Percentiles rank a stretch among this genome's conserved stretches.
Conservation (phyloP, 768 basidiomycete genomes). For the Naganishia onofrii region DNA sequence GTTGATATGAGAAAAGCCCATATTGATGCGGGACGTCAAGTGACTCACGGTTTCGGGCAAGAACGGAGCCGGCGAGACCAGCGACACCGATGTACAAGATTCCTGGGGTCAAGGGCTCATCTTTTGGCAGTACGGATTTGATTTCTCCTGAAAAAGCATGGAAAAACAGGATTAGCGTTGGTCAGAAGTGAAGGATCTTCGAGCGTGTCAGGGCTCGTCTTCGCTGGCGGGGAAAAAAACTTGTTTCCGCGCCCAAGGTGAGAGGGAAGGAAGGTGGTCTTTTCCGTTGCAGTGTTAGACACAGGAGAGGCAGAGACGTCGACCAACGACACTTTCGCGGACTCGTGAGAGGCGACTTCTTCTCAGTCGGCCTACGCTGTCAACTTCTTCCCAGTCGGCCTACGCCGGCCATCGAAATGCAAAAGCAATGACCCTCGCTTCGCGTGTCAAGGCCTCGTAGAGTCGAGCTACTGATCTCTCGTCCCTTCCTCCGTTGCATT, state of each 20-base stretch:
- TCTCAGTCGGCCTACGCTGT: too few species aligned
- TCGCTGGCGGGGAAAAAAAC: too few species aligned
- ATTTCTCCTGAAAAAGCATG: constrained; percentile 62
- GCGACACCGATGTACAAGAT: constrained; percentile 84
- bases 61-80: constrained; percentile 79
- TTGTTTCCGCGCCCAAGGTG: too few species aligned
- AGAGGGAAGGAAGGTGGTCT: too few species aligned
- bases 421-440: not conserved
- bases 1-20: not conserved
- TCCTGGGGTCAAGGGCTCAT: constrained; percentile 84
- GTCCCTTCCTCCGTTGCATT: too few species aligned
- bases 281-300: not conserved
- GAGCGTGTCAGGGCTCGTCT: too few species aligned
- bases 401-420: not conserved
- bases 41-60: constrained; percentile 68
- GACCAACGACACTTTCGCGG: too few species aligned
- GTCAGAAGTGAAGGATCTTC: not conserved
- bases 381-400: not conserved
- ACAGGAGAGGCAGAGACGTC: too few species aligned
- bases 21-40: not conserved
- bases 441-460: too few species aligned
- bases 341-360: too few species aligned
- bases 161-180: not conserved
- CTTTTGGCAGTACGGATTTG: constrained; percentile 72
- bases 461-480: too few species aligned